Evolutionary conservation across 768 basidiomycete genomes (phyloP).

Genomic region (Lactarius psammicola): DNA sequence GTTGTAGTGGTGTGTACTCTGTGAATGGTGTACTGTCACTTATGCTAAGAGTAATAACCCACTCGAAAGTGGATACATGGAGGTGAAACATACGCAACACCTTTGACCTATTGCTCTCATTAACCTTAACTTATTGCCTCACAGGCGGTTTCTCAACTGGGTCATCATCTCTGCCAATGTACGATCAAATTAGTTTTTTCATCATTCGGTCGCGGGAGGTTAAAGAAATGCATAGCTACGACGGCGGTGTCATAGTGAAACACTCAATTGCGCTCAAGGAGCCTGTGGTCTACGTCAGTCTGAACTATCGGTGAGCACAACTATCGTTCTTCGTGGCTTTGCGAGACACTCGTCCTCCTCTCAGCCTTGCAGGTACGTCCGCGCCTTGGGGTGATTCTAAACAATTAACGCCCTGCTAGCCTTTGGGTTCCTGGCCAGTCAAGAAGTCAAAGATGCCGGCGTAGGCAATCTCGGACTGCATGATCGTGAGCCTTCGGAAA

Average conservation of each 20-base stretch:
- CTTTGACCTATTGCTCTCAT: no score
- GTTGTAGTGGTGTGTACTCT: slow-evolving; percentile 29
- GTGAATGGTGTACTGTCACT: background rate
- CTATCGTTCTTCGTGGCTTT: background rate
- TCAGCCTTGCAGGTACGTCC: slow-evolving; percentile 18
- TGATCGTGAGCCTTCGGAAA: slow-evolving; percentile 47
- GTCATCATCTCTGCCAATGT: background rate
- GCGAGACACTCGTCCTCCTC: background rate
- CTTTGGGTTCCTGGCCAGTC: slow-evolving; percentile 51
- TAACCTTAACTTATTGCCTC: background rate
- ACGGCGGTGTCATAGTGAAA: slow-evolving; percentile 22
- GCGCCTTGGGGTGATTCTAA: background rate
- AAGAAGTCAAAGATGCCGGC: slow-evolving; percentile 51
- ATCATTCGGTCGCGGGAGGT: no score
- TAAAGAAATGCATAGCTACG: background rate
- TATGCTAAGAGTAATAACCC: no score
- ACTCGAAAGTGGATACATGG: no score
- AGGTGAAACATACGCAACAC: no score
- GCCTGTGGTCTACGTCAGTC: slow-evolving; percentile 32
- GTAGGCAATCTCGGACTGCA: slow-evolving; percentile 62
- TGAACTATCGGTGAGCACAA: slow-evolving; percentile 31
- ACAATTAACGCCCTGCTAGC: slow-evolving; percentile 29
- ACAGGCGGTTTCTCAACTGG: slow-evolving; percentile 6
- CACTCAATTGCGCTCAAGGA: slow-evolving; percentile 29
- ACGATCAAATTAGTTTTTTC: background rate